phyloP scores from a whole-genome alignment of 305 asterid species.

The Euphrasia arctica region DNA sequence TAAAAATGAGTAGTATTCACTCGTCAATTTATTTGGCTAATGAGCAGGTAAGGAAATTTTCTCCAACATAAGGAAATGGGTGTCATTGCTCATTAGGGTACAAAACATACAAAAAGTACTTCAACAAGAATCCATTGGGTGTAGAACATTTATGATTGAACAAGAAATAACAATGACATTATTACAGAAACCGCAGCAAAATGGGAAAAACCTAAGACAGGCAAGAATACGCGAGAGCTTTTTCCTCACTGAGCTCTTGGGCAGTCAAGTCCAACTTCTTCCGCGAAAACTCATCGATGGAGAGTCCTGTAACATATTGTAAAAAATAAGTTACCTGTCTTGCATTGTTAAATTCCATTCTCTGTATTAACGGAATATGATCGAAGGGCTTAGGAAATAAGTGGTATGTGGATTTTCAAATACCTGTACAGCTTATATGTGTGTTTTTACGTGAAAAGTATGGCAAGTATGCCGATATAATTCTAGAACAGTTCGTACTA shows the following conservation, averaged over 20 bases:
- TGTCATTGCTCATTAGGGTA: slow-evolving; percentile 9
- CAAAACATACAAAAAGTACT: too few relatives aligned
- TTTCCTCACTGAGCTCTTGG: slow-evolving; percentile 76
- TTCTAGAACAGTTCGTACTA: background rate
- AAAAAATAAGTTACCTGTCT: background rate
- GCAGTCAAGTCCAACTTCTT: slow-evolving; percentile 78
- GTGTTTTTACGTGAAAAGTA: too few relatives aligned
- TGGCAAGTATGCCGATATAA: too few relatives aligned
- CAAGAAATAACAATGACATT: too few relatives aligned
- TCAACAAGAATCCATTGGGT: too few relatives aligned
- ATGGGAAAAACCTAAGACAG: slow-evolving; percentile 37
- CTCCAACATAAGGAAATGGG: slow-evolving; percentile 39
- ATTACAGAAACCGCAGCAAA: background rate
- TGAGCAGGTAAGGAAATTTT: too few relatives aligned
- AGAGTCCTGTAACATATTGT: slow-evolving; percentile 45
- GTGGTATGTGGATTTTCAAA: background rate
- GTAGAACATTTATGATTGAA: too few relatives aligned
- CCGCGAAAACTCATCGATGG: slow-evolving; percentile 69
- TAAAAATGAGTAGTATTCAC: too few relatives aligned
- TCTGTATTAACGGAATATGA: background rate
- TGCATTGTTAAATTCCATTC: background rate
- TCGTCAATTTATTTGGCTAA: too few relatives aligned
- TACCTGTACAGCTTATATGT: too few relatives aligned
- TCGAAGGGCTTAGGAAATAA: background rate
- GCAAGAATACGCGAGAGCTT: slow-evolving; percentile 76